Evolutionary conservation across 495 filamentous ascomycete genomes (phyloP).

Genomic region (Cenococcum geophilum): DNA sequence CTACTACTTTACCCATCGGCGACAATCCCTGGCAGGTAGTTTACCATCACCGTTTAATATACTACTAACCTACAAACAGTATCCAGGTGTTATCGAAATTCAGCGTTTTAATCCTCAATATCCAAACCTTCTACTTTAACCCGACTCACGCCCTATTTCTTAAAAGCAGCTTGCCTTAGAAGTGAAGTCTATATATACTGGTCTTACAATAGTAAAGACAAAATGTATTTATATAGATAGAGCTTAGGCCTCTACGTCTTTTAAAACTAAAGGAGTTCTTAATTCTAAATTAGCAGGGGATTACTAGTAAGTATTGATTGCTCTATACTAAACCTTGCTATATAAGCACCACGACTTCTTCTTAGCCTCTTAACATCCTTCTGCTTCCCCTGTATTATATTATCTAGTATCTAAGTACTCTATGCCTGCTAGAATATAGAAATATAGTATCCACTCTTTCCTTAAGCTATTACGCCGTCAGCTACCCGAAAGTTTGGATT

Average conservation of each 20-base stretch:
- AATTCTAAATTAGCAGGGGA: constrained; percentile 48
- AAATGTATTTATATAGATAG: constrained; percentile 70
- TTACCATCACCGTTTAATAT: constrained; percentile 1
- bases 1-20: constrained; percentile 7
- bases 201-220: constrained; percentile 70
- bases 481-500: constrained; percentile 63
- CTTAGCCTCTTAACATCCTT: constrained; percentile 68
- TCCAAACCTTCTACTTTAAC: constrained; percentile 27
- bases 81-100: constrained; percentile 22
- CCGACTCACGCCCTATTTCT: constrained; percentile 28
- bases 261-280: constrained; percentile 12
- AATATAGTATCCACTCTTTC: constrained; percentile 73
- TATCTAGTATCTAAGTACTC: constrained; percentile 61
- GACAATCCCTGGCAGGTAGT: not conserved
- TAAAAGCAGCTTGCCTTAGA: constrained; percentile 32
- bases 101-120: constrained; percentile 22
- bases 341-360: constrained; percentile 49
- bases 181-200: constrained; percentile 65
- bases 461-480: constrained; percentile 65
- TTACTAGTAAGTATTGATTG: constrained; percentile 69
- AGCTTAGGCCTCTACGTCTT: constrained; percentile 33
- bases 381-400: constrained; percentile 52
- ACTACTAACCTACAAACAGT: not conserved
- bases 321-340: constrained; percentile 55
- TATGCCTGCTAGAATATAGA: constrained; percentile 83